Evolutionary conservation across 352 stramenopile species (phyloP), one percentile per base, ranked within the genome.

Genomic region (Pythium grandisporangium): DNA sequence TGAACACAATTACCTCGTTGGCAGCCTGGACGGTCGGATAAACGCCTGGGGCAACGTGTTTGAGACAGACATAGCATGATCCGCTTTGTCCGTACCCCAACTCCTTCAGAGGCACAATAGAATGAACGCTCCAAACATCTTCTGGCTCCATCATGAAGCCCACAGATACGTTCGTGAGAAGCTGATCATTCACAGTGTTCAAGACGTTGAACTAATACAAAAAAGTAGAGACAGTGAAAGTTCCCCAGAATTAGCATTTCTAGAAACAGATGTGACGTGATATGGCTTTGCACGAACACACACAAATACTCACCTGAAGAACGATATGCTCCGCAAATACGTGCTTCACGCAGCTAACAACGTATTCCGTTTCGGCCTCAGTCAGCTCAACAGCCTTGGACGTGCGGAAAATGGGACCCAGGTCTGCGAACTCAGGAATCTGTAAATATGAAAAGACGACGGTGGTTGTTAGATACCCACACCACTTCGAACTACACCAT

Each of bases 141-240:
- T 93, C 84, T 21, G 74, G 73, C 37, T 97, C 87, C 63, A 88
- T 84, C 6, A 84, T 78, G 36, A 96, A 84, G 30, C 96, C 91
- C 23, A 98, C 73, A 5, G 70, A 92, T 17, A 98, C 88, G 54
- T 99, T 94, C 3, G 89, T 82, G 42, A 99, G 70, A 23, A 96
- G 72, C 73, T 99, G 95, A 47, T 98, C 94, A 41, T 97, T 95
- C 40, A 99, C 94, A 0, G 97, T 99, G 76, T 99, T 99, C 38
- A 95, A 78, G 45, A 99, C 86, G 32, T 82, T 87, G 59, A 99
- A 99, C 75, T 99, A 76, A 17, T 96, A 53, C 26, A 16, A 45
- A 26, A 38, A 23, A 23, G 3, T 12, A 37, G 16, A 13, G 4
- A 35, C 8, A 53, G 4, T 20, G 14, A 49, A n/a, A n/a, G n/a